Percentiles rank a stretch among this genome's conserved stretches.
phyloP scores from a whole-genome alignment of 805 yeast species.

The Monosporozyma siamensis region DNA sequence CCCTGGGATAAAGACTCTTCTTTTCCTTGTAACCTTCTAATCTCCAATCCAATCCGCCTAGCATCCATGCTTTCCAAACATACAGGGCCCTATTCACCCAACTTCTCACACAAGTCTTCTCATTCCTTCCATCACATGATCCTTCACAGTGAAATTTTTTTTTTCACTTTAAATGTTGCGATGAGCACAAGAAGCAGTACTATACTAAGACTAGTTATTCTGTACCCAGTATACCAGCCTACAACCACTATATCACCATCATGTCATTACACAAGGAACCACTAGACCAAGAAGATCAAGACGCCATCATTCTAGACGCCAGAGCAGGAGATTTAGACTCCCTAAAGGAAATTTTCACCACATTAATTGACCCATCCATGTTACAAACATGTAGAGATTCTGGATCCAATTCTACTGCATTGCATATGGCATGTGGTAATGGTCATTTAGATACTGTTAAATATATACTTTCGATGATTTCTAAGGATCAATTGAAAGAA shows the following conservation, averaged over 20 bases:
- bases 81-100: background rate
- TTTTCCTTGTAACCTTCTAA: constrained; percentile 3
- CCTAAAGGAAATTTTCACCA: constrained; percentile 55
- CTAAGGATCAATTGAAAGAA: constrained; percentile 34
- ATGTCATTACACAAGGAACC: constrained; percentile 28
- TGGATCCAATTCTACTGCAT: constrained; percentile 56
- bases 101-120: background rate
- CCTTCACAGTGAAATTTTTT: background rate
- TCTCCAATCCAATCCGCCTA: constrained; percentile 1
- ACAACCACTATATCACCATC: too few species aligned
- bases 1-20: too few species aligned
- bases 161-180: background rate
- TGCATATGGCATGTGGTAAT: constrained; percentile 95
- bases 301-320: constrained; percentile 71
- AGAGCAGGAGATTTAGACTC: constrained; percentile 82
- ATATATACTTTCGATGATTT: constrained; percentile 43
- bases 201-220: too few species aligned
- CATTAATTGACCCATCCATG: constrained; percentile 39
- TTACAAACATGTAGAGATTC: constrained; percentile 49
- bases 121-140: background rate
- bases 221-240: too few species aligned
- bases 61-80: constrained; percentile 3
- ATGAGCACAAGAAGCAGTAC: too few species aligned
- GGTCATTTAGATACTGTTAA: constrained; percentile 68
- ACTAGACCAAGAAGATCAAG: constrained; percentile 66